Evolutionary conservation across 768 basidiomycete genomes (phyloP), one percentile per base, ranked within the genome.

Genomic region (Hygrocybe coccinea): DNA sequence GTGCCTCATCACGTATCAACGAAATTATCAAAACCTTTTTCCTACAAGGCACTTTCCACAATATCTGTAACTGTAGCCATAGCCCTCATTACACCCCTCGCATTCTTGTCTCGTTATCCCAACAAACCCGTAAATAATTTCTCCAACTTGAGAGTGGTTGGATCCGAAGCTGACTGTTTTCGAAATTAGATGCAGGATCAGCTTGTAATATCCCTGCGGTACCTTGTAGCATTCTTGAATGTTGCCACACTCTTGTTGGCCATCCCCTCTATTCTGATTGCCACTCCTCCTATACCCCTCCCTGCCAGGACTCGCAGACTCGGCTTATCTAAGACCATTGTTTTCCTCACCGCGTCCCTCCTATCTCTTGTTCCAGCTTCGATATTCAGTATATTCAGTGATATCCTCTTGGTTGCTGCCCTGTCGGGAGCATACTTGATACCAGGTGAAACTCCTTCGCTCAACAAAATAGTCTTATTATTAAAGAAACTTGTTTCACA

Each of bases 381-480:
- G 12, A 54, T 74, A n/a, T 65, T 69, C 12, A 57, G 67, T 45
- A 63, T 79, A 12, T 65, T 85, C 22, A 79, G 78, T 46, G 78
- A 82, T 56, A 58, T 75, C 17, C 68, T 77, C 24, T 64, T 89
- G 21, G 65, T 83, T 35, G 71, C 77, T 50, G 76, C 81, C 4
- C 75, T 86, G 53, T 64, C 70, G 1, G 76, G 80, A 59, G 82
- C 84, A 9, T 90, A 84, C 67, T 70, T 85, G 50, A 67, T 87
- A 1, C 86, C 87, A 56, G 81, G 83, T 81, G 62, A 49, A 74
- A 54, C 35, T 24, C 39, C 29, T n/a, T 1, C 55, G 12, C 1
- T 50, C 37, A 17, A 34, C n/a, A 44, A 0, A 17, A 37, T 25
- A 22, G 14, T 36, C 44, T 35, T 10, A 22, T 24, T 36, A 22